Percentiles rank a stretch among this genome's conserved stretches.
Evolutionary conservation across 148 eudicot species (phyloP).

Genomic region (Rhododendron griersonianum): DNA sequence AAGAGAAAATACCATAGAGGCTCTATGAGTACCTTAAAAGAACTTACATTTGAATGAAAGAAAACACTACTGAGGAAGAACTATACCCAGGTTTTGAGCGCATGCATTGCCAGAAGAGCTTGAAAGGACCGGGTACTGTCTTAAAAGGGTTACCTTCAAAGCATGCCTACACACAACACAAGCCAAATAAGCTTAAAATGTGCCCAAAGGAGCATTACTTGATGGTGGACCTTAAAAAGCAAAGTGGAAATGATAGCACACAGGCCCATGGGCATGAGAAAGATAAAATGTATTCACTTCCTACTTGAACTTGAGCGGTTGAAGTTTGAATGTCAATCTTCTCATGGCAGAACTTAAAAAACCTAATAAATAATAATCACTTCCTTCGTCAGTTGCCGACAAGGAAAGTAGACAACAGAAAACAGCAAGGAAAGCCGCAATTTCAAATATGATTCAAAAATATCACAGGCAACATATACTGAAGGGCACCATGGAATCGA

Average conservation of each 20-base stretch:
- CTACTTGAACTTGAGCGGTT: not conserved
- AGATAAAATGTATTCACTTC: not conserved
- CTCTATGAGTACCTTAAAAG: not conserved
- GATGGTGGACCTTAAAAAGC: not conserved
- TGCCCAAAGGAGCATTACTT: not conserved
- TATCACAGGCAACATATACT: not conserved
- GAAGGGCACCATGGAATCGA: not conserved
- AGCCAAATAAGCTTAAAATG: not conserved
- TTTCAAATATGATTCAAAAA: not conserved
- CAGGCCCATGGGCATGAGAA: not conserved
- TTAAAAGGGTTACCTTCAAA: conserved; percentile 95
- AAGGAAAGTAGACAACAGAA: not conserved
- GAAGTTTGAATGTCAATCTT: not conserved
- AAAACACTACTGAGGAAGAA: not conserved
- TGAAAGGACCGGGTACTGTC: conserved; percentile 88
- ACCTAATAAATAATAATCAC: not conserved
- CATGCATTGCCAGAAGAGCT: conserved; percentile 93
- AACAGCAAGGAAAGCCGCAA: not conserved
- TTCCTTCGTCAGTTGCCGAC: not conserved
- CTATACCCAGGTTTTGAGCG: conserved; percentile 80
- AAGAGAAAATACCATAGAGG: not conserved
- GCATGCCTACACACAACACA: conserved; percentile 51
- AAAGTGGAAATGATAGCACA: not conserved
- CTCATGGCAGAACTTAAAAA: not conserved
- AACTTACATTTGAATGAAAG: not conserved